phyloP scores from a whole-genome alignment of 768 basidiomycete species.

The Boletus rubropictus region DNA sequence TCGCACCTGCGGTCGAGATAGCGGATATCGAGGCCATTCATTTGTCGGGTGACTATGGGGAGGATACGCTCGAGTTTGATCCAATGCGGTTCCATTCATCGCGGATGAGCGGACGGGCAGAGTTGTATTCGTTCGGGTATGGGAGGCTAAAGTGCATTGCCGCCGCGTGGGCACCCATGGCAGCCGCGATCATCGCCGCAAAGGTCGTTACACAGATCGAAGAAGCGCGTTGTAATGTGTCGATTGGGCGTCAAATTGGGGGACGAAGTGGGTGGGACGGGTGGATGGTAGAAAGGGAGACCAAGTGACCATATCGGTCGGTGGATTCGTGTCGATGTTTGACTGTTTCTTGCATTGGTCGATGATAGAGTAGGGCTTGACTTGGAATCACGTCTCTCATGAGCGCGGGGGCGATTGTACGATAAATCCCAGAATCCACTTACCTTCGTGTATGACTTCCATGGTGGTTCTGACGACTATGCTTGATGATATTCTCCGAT shows the following conservation, averaged over 20 bases:
- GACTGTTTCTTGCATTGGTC: not conserved
- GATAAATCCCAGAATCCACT: not conserved
- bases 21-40: conserved; percentile 24
- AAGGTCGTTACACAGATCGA: conserved; percentile 35
- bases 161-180: conserved; percentile 50
- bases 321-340: not conserved
- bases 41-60: conserved; percentile 20
- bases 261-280: conserved; percentile 46
- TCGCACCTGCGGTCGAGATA: conserved; percentile 12
- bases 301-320: not conserved
- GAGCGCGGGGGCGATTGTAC: not conserved
- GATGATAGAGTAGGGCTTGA: not conserved
- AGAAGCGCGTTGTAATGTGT: conserved; percentile 18
- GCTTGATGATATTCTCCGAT: not conserved
- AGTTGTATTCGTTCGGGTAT: conserved; percentile 42
- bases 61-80: conserved; percentile 38
- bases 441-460: not conserved
- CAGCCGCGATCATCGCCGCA: conserved; percentile 44
- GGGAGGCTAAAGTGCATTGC: conserved; percentile 38
- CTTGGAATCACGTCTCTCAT: not conserved
- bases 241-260: conserved; percentile 25
- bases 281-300: conserved; percentile 27
- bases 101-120: conserved; percentile 18
- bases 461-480: not conserved
- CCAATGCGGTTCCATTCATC: conserved; percentile 37